Base-by-base conservation (phyloP, 352 stramenopile genomes). In the Saprolegnia parasitica region DNA sequence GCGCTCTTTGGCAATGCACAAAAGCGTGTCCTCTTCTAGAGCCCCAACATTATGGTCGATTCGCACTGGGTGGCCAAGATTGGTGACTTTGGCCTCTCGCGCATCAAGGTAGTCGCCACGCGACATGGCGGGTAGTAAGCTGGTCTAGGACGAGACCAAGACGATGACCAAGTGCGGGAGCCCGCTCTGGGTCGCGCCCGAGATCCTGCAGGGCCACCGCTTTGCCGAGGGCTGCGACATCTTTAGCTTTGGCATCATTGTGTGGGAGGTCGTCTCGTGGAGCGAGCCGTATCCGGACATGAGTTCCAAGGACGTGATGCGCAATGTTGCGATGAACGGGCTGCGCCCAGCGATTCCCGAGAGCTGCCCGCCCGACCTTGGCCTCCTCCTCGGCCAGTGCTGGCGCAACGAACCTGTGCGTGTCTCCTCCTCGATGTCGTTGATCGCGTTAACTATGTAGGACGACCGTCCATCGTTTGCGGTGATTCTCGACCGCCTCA, bases 191-290 rank as follows among this genome's bases (percentile, higher is more conserved):
- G 98, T 98, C 93, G 93, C 93, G 13, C 93, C 93, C 0, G 91
- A 98, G 42, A 49, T 98, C 11, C 97, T 97, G 50, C 89, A 93
- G 10, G 89, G 95, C 70, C 80, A 95, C 67, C 92, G 93, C 16
- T 98, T 98, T 77, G 98, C 95, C 57, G 95, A 83, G 65, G 97
- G 97, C 72, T 92, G 89, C 3, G 95, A 98, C 77, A 92, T 98
- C 15, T 98, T 98, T 78, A 97, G 90, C 46, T 98, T 96, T 75
- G 93, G 84, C 35, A 81, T 96, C n/a, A 84, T 93, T 65, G 68
- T 94, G 32, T 96, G 88, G 88, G 86, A 96, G 74, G 81, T 96
- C 68, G 84, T 94, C 45, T 74, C 83, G 37, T 90, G 88, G 67
- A 86, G 94, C 65, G 83, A 95, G 73, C 87, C 87, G 5, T 96